Evolutionary conservation across 2,329 filamentous ascomycete species (phyloP).

Genomic region (Monilinia polystroma): DNA sequence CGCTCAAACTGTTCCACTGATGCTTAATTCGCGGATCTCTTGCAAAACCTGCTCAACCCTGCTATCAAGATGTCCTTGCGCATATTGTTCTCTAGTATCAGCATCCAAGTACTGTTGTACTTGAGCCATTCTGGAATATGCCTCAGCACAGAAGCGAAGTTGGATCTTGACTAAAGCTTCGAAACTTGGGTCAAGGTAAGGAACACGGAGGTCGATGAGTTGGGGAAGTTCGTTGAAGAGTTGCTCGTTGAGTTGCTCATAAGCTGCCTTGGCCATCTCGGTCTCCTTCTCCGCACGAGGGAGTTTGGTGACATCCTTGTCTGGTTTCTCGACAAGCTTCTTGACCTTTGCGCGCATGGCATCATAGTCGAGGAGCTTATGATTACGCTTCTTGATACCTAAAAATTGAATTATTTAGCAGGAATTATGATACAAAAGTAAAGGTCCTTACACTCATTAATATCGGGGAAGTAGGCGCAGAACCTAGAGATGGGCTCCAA

Average conservation of each 20-base stretch:
- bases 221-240: slow-evolving; percentile 90
- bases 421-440: background rate
- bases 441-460: slow-evolving; percentile 77
- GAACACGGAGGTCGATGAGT: slow-evolving; percentile 92
- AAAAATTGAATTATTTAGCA: slow-evolving; percentile 29
- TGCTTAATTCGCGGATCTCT: slow-evolving; percentile 95
- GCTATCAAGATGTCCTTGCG: slow-evolving; percentile 85
- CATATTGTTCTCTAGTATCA: slow-evolving; percentile 94
- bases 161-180: slow-evolving; percentile 99
- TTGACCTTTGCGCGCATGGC: slow-evolving; percentile 94
- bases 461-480: slow-evolving; percentile 97
- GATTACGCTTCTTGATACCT: slow-evolving; percentile 96
- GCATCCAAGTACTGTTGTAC: slow-evolving; percentile 98
- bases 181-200: slow-evolving; percentile 94
- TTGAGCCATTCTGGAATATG: slow-evolving; percentile 96
- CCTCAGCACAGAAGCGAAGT: slow-evolving; percentile 94
- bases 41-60: slow-evolving; percentile 93
- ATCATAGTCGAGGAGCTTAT: slow-evolving; percentile 99
- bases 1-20: slow-evolving; percentile 65
- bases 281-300: slow-evolving; percentile 95
- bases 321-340: slow-evolving; percentile 94
- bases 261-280: slow-evolving; percentile 88
- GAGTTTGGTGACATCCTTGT: slow-evolving; percentile 96
- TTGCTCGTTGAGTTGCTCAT: slow-evolving; percentile 97
- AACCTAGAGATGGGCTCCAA: slow-evolving; percentile 94